Conservation (phyloP, 805 yeast genomes). For the Metschnikowia amazonensis region DNA sequence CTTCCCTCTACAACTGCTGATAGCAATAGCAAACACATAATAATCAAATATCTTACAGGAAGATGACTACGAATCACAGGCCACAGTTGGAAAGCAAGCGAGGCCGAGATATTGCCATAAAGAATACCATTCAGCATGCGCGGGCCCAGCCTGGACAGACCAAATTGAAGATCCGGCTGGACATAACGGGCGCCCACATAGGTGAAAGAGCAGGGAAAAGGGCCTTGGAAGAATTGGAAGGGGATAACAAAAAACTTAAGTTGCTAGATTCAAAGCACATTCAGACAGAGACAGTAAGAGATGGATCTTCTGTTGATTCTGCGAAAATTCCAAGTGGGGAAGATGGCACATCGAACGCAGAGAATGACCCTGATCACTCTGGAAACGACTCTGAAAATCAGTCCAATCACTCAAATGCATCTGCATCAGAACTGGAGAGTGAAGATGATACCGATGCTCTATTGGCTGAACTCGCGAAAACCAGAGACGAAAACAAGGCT, state of each 20-base stretch:
- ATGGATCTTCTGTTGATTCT: not conserved
- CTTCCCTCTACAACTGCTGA: not conserved
- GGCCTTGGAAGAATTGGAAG: conserved; percentile 26
- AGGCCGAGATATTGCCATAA: conserved; percentile 31
- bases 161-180: conserved; percentile 30
- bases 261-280: not conserved
- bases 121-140: conserved; percentile 35
- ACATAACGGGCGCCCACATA: conserved; percentile 18
- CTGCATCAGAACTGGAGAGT: conserved; percentile 7
- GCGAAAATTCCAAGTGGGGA: not conserved
- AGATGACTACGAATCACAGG: conserved; percentile 42
- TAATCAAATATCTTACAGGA: not conserved
- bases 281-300: conserved; percentile 1
- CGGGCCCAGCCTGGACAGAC: conserved; percentile 32
- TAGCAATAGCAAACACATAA: not conserved
- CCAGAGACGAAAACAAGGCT: conserved; percentile 10
- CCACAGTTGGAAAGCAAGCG: conserved; percentile 41
- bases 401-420: not conserved
- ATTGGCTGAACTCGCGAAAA: conserved; percentile 20
- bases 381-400: not conserved
- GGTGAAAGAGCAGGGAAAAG: conserved; percentile 15
- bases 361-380: not conserved
- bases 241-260: conserved; percentile 8
- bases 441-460: conserved; percentile 17
- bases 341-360: not conserved